Evolutionary conservation across 352 stramenopile genomes (phyloP), one percentile per base, ranked within the genome.

Genomic region (Nothophytophthora sp.): DNA sequence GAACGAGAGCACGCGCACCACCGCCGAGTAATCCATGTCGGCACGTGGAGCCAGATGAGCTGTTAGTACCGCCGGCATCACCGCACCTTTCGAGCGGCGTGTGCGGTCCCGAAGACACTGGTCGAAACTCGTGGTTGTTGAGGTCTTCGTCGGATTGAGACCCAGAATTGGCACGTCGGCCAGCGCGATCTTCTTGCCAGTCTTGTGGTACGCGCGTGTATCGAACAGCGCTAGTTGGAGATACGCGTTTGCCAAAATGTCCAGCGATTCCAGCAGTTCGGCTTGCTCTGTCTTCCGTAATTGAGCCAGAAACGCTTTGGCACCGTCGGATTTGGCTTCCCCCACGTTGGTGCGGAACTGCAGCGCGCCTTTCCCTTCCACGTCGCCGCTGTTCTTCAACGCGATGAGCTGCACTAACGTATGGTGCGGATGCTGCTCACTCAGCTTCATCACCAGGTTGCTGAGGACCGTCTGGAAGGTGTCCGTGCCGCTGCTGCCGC

Each of bases 371-470:
- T 87, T 91, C 10, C 78, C 81, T 47, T 95, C 90, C 33, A 97
- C 80, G 16, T 94, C 77, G 18, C 87, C 86, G 33, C 94, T 96
- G 62, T 99, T 98, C 24, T 95, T 91, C 2, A 99, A 68, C 7
- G 97, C 93, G 15, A 99, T 76, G 1, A 99, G 66, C 50, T 99
- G 95, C 28, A 98, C 70, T 27, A 99, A 65, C 2, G 94, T 94
- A 67, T 99, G 96, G 50, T 99, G 97, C 15, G 97, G 97, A 51
- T 99, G 96, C 24, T 99, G 89, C 11, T 75, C 70, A 50, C 94
- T 97, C 50, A 99, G 78, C 38, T 92, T 95, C 11, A 96, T 57
- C 30, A 99, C 86, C 5, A 99, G 61, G 15, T 74, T 61, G 22
- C 83, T 80, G 12, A 99, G 63, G 1, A 84, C 86, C 10, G 62